These are phyloP conservation scores for Penicillium palitans DNA, from an alignment of 2,329 filamentous ascomycete species.

Conservation along the genomic window DNA sequence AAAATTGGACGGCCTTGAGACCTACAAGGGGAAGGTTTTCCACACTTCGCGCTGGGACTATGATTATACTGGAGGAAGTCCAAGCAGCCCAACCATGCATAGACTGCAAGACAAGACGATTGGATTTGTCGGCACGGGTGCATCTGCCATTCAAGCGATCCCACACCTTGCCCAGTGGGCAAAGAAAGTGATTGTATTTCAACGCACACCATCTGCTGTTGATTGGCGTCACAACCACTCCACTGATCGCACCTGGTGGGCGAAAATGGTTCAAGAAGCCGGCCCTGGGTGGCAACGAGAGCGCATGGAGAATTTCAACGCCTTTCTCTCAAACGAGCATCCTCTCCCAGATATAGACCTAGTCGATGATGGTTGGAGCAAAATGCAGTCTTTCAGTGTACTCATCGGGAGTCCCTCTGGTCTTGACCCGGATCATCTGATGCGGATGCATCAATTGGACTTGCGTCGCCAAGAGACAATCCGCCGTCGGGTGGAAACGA, in stretches of 20 bases:
- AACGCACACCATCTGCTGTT: constrained; percentile 44
- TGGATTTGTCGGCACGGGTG: constrained; percentile 48
- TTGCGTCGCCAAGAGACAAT: constrained; percentile 45
- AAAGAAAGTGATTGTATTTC: constrained; percentile 42
- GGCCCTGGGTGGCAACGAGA: constrained; percentile 28
- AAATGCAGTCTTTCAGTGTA: constrained; percentile 13
- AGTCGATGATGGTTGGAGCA: constrained; percentile 33
- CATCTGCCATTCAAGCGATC: constrained; percentile 45
- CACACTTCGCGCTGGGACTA: constrained; percentile 32
- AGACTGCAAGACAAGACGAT: constrained; percentile 46
- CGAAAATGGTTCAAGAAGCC: background rate
- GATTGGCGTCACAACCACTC: constrained; percentile 33
- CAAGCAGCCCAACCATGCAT: constrained; percentile 43
- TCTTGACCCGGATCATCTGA: constrained; percentile 29
- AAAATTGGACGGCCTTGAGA: constrained; percentile 19
- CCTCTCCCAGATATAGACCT: constrained; percentile 17
- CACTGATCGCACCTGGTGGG: constrained; percentile 17
- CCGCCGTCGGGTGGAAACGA: constrained; percentile 50
- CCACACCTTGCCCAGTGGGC: constrained; percentile 41
- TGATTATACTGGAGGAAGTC: constrained; percentile 41
- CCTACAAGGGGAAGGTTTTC: constrained; percentile 25
- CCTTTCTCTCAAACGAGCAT: constrained; percentile 20
- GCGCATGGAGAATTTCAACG: constrained; percentile 32
- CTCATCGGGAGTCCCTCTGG: constrained; percentile 18
- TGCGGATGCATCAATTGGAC: constrained; percentile 38